Percentiles rank a stretch among this genome's conserved stretches.
phyloP scores from a whole-genome alignment of 2,329 filamentous ascomycete species.

The Sodiomyces alkalinus region DNA sequence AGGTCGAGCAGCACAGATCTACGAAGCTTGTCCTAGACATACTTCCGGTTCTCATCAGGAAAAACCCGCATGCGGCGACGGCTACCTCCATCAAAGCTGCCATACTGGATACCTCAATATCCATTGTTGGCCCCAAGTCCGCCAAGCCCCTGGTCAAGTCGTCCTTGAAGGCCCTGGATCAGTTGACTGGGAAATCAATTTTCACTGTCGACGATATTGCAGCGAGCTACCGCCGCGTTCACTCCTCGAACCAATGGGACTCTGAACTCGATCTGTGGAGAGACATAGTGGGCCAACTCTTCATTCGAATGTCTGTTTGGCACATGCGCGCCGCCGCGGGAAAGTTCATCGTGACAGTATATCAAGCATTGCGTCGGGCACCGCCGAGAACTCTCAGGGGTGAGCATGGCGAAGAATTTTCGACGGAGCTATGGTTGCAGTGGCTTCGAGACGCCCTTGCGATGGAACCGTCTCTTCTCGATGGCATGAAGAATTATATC shows the following conservation, averaged over 20 bases:
- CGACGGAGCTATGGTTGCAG: conserved; percentile 32
- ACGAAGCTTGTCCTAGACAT: conserved; percentile 48
- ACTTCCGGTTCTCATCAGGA: conserved; percentile 32
- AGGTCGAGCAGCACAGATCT: conserved; percentile 47
- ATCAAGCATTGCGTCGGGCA: conserved; percentile 27
- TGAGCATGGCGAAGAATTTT: conserved; percentile 13
- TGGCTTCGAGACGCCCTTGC: conserved; percentile 39
- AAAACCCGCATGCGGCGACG: conserved; percentile 28
- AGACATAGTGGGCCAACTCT: conserved; percentile 29
- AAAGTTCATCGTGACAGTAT: conserved; percentile 43
- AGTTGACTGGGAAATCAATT: conserved; percentile 47
- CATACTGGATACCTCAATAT: conserved; percentile 37
- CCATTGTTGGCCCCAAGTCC: conserved; percentile 43
- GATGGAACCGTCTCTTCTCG: conserved; percentile 35
- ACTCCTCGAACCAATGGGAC: conserved; percentile 11
- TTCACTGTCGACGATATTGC: conserved; percentile 31
- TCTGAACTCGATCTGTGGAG: conserved; percentile 27
- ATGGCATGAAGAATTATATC: conserved; percentile 49
- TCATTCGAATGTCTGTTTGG: conserved; percentile 40
- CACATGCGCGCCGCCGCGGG: conserved; percentile 45
- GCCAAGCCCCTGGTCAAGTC: conserved; percentile 53
- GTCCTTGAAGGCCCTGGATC: conserved; percentile 50
- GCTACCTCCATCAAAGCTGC: conserved; percentile 23
- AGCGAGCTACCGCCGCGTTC: conserved; percentile 21
- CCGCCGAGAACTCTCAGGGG: conserved; percentile 9